Base-by-base conservation (phyloP, 306 rosid species). In the Rosa persica region DNA sequence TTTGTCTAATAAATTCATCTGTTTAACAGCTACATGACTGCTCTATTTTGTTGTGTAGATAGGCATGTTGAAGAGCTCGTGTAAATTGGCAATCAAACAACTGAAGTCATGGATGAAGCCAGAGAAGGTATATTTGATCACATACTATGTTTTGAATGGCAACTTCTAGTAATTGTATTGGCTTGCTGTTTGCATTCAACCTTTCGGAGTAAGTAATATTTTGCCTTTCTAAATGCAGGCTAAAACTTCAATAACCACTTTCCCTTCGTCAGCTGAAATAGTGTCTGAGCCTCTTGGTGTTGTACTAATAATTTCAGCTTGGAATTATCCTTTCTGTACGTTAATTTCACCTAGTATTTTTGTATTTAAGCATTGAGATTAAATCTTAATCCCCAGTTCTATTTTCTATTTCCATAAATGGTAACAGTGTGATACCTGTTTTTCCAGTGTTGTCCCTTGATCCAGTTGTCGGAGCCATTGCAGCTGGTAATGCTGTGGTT, bases 261-360 rank as follows among this genome's bases (percentile, higher is more conserved):
- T 93, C 85, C 99, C 99, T 76, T 90, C 99, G 25, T 91, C 99
- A 46, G 99, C 98, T 69, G 94, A 92, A 84, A 91, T 96, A 79
- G 97, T 96, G 67, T 85, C 98, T 51, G 99, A 96, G 82, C 99
- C 99, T 27, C 77, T 96, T 43, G 99, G 99, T 52, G 96, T 91
- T 77, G 92, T 90, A 34, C 75, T 96, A 54, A 69, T 91, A 77
- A 96, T 96, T 78, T 91, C 99, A 25, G 90, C 99, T 12, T 96
- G 99, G 99, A 96, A 96, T 88, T 96, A 96, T 85, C 99, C 99
- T 65, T 91, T 96, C 76, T 80, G 99, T 96, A 96, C n/a, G 99
- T 88, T 52, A 42, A 73, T 39, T 78, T 74, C 67, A 49, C 25
- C 79, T 1, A 83, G 58, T 79, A 11, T 60, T 73, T 77, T 42